Evolutionary conservation across 768 basidiomycete genomes (phyloP).

Genomic region (Amyloporia xantha): DNA sequence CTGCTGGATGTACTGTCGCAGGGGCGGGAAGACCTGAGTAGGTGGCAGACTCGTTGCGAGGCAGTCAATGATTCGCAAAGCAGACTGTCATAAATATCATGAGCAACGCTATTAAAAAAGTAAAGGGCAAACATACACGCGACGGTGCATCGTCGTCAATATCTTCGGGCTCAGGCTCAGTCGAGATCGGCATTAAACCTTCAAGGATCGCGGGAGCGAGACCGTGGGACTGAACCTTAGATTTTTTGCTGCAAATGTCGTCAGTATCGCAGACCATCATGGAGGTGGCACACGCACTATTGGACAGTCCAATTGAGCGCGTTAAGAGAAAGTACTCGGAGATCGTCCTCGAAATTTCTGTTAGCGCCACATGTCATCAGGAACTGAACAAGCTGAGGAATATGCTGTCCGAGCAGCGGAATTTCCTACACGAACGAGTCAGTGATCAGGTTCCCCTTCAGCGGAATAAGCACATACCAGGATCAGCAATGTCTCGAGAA

Average conservation of each 20-base stretch:
- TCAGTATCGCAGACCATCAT: slow-evolving; percentile 7
- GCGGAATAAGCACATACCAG: slow-evolving; percentile 44
- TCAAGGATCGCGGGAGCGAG: slow-evolving; percentile 83
- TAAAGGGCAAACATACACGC: slow-evolving; percentile 48
- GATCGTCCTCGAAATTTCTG: slow-evolving; percentile 62
- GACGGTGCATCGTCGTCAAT: slow-evolving; percentile 90
- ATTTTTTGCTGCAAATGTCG: slow-evolving; percentile 71
- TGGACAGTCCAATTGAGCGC: slow-evolving; percentile 95
- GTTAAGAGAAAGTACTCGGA: slow-evolving; percentile 87
- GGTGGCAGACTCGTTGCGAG: slow-evolving; percentile 91
- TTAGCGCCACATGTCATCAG: slow-evolving; percentile 81
- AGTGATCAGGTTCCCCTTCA: not conserved
- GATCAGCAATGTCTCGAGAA: slow-evolving; percentile 92
- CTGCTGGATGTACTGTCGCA: slow-evolving; percentile 73
- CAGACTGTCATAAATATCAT: slow-evolving; percentile 47
- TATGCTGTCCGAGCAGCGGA: slow-evolving; percentile 85
- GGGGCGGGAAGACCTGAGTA: slow-evolving; percentile 90
- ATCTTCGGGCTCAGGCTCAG: slow-evolving; percentile 91
- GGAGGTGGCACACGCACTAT: slow-evolving; percentile 54
- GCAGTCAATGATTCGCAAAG: slow-evolving; percentile 90
- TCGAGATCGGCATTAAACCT: slow-evolving; percentile 89
- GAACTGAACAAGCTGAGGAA: slow-evolving; percentile 83
- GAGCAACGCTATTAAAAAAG: slow-evolving; percentile 1
- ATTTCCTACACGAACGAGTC: slow-evolving; percentile 57
- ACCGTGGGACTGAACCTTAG: slow-evolving; percentile 81